Evolutionary conservation across 2,329 filamentous ascomycete genomes (phyloP), one percentile per base, ranked within the genome.

Genomic region (Orbilia javanica): DNA sequence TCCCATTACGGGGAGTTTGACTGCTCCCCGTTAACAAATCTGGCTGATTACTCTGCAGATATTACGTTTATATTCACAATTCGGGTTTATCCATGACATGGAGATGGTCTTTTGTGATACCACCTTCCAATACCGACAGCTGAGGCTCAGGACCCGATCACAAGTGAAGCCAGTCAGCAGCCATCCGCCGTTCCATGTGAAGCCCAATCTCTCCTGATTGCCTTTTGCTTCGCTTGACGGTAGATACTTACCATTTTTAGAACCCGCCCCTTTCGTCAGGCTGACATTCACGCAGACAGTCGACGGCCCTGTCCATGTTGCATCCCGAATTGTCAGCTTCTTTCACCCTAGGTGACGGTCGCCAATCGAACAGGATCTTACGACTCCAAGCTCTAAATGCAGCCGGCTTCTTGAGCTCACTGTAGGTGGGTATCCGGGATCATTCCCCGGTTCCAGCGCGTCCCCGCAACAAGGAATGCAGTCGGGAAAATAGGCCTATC

Each of bases 1-100:
- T 8, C 5, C 20, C 42, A 25, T 11, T 13, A 34, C 34, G 34
- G 31, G 31, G 18, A 57, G 29, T 20, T 44, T 44, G 42, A 15
- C 11, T 13, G n/a, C 36, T 18, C 18, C 42, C 42, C 27, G 3
- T 8, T 42, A 20, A 4, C 20, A 7, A 34, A 15, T 34, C 55
- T 60, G 11, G 10, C n/a, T 60, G 55, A 60, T 60, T 60, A 60
- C 55, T 10, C 1, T 60, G 34, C 55, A 60, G 31, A 60, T 39
- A 27, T 39, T 60, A 42, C 31, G 31, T 25, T 60, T 42, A 42
- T 42, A 39, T 60, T 60, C 27, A 60, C 34, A 34, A 42, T 42
- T 20, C 11, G 15, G n/a, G 27, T 29, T 25, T 31, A 20, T 25
- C 34, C 34, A n/a, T n/a, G n/a, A n/a, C 20, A 57, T 42, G 34